Evolutionary conservation across 495 filamentous ascomycete species (phyloP), one percentile per base, ranked within the genome.

Genomic region (Aspergillus leporis): DNA sequence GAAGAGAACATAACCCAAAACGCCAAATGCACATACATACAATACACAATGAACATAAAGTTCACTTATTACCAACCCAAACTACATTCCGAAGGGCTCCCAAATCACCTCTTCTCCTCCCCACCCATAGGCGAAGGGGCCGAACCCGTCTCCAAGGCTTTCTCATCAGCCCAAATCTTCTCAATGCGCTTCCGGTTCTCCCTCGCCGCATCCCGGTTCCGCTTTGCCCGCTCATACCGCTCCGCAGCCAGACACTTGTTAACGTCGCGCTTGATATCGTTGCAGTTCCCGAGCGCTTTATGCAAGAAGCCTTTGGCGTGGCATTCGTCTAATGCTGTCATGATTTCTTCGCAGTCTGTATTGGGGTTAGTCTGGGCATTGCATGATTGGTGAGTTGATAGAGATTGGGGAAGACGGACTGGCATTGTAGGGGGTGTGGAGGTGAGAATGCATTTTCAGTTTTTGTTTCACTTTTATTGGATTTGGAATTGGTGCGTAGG

Each of bases 311-410:
- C 93, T 41, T 83, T 82, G 13, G 91, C 92, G 71, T 98, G 94
- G 77, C 94, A 98, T 79, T 96, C 92, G 55, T 98, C 94, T 58
- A 98, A 89, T 51, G 90, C 88, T 19, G 75, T 84, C 89, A 97
- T 97, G 65, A 98, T 83, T 62, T 92, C 92, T 74, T 92, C 90
- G 82, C 94, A 98, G 60, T 86, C 95, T 98, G 22, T 31, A 25
- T 21, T 58, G 5, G 18, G 13, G 43, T 65, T 54, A 59, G 63
- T 54, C 28, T 40, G 23, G 18, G 34, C 13, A 60, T 21, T 47
- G 49, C 32, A 32, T 51, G 36, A 40, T 55, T 36, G 18, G 52
- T 30, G 30, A 38, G 40, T 22, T 7, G 19, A 50, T 1, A 4
- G 40, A 14, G 14, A 3, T 14, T 41, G 32, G 8, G 28, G 8